phyloP scores from a whole-genome alignment of 2,329 filamentous ascomycete genomes.

The Venturiaceae sp. region DNA sequence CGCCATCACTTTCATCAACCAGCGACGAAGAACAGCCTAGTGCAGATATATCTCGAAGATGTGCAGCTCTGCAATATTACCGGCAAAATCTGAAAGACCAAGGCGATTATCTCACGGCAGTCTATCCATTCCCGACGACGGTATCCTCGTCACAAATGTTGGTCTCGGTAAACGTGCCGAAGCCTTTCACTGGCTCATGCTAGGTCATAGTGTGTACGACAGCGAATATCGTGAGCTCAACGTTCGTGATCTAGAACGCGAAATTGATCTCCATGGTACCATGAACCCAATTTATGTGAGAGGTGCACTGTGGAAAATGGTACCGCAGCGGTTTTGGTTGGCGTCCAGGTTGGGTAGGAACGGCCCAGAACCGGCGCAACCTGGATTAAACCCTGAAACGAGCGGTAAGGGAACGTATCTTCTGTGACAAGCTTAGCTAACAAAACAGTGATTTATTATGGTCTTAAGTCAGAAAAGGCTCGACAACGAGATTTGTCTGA shows the following conservation, averaged over 20 bases:
- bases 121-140: not conserved
- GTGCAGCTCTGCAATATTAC: too few relatives aligned
- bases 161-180: not conserved
- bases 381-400: not conserved
- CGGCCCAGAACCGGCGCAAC: slow-evolving; percentile 4
- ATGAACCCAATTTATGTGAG: slow-evolving; percentile 1
- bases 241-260: not conserved
- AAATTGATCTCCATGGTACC: not conserved
- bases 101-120: not conserved
- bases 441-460: not conserved
- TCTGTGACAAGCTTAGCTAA: not conserved
- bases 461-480: not conserved
- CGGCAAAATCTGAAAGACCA: not conserved
- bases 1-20: not conserved
- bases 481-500: not conserved
- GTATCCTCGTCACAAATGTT: slow-evolving; percentile 3
- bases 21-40: too few relatives aligned
- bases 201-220: slow-evolving; percentile 1
- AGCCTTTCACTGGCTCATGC: not conserved
- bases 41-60: too few relatives aligned
- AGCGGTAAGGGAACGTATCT: not conserved
- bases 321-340: not conserved
- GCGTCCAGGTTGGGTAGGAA: not conserved
- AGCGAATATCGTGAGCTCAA: not conserved
- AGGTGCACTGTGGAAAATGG: slow-evolving; percentile 4